A percentile compares a stretch with the other conserved stretches of the same genome.
phyloP scores from a whole-genome alignment of 139 green algal genomes.

The Asterochloris sp. region DNA sequence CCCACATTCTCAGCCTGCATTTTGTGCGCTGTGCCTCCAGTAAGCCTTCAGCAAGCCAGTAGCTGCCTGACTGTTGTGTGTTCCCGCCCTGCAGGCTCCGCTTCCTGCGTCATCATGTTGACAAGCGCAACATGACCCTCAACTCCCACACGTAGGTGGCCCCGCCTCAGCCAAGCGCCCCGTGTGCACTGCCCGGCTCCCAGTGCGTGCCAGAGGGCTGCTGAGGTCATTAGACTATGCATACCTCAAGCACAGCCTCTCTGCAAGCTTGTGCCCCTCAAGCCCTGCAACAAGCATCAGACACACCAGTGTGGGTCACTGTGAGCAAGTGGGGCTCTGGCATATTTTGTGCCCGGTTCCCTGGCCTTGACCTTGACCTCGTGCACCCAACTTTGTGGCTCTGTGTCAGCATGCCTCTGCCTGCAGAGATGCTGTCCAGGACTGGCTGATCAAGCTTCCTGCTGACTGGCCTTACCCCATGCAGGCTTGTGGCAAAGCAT shows the following conservation, averaged over 20 bases:
- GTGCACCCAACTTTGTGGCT: too few species aligned
- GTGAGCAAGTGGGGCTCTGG: not conserved
- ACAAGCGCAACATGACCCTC: conserved; percentile 33
- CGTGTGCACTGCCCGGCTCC: not conserved
- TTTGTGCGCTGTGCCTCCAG: too few species aligned
- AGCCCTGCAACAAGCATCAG: not conserved
- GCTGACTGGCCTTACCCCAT: not conserved
- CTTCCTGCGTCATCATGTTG: conserved; percentile 32
- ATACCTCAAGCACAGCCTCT: not conserved
- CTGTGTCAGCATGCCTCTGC: not conserved
- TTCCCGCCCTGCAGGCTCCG: conserved; percentile 1
- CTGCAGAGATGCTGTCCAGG: not conserved
- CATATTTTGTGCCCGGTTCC: not conserved
- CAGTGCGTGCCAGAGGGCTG: not conserved
- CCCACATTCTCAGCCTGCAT: too few species aligned
- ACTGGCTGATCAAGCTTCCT: not conserved
- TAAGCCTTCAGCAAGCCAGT: too few species aligned
- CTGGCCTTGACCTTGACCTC: not conserved
- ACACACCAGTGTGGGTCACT: not conserved
- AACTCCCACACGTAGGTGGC: conserved; percentile 31
- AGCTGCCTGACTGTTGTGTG: too few species aligned
- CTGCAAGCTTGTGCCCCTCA: not conserved
- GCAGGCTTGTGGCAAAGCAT: conserved; percentile 31
- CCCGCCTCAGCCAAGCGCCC: not conserved
- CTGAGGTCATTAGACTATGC: not conserved